These are phyloP conservation scores for Nevesoporus exiguus DNA, from an alignment of 768 basidiomycete genomes.

Conservation along the genomic window DNA sequence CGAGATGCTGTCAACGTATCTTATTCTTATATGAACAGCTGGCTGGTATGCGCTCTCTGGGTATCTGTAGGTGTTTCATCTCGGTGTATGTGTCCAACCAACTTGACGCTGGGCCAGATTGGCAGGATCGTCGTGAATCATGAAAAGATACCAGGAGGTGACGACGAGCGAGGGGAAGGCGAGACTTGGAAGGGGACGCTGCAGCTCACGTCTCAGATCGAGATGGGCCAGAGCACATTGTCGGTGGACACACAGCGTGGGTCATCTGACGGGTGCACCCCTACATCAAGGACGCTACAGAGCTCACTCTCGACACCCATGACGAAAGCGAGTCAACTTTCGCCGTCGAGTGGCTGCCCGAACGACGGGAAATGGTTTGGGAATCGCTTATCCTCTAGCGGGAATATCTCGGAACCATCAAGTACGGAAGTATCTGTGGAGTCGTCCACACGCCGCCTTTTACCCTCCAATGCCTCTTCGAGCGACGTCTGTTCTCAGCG, in stretches of 20 bases:
- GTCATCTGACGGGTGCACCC: background rate
- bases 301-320: background rate
- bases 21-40: conserved; percentile 7
- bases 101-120: conserved; percentile 5
- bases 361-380: background rate
- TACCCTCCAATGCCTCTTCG: background rate
- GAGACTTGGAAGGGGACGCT: conserved; percentile 4
- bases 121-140: conserved; percentile 17
- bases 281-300: background rate
- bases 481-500: background rate
- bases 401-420: background rate
- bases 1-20: background rate
- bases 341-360: background rate
- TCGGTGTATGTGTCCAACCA: background rate
- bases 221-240: conserved; percentile 6
- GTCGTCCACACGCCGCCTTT: background rate
- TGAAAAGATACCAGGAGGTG: conserved; percentile 3
- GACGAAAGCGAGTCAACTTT: background rate
- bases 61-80: conserved; percentile 12
- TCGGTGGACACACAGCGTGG: background rate
- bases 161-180: background rate
- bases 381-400: background rate
- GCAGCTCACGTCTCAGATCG: conserved; percentile 20
- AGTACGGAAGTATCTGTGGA: background rate
- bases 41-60: conserved; percentile 19